Base-by-base conservation (phyloP, 129 eudicot species). In the Lonicera japonica region DNA sequence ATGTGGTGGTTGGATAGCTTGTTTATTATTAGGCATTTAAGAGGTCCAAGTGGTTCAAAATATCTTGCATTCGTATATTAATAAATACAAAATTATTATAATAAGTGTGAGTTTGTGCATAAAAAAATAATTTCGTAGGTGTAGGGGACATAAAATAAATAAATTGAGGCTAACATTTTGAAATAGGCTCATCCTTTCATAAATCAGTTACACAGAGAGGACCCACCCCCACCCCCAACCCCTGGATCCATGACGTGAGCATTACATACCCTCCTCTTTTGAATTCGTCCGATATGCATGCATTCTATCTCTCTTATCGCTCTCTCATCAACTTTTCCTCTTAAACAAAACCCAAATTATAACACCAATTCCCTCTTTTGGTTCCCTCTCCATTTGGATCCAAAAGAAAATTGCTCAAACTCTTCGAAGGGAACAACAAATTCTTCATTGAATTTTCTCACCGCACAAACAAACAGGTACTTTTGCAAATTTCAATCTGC, bases 251-350 rank as follows among this genome's bases (percentile, higher is more conserved):
- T 63, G 22, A 22, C 23, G 20, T 9, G 19, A 55, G 7, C 62
- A 15, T 23, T 10, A 18, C 19, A 29, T 6, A 29, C 36, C 36
- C 36, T 29, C 52, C 63, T 52, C 21, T 21, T 61, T 63, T 16
- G 36, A 46, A 41, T 51, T 53, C n/a, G n/a, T n/a, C 82, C 82
- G 82, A 50, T 40, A 67, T 34, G 56, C 54, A 56, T 63, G 82
- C 77, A 72, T 29, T 38, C 58, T 45, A 47, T 66, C 62, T 53
- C 51, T 73, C 58, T 48, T 46, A 38, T 39, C 57, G 23, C 58
- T 65, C 65, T 65, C 41, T 29, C 38, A 56, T 62, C 68, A 41
- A 38, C 41, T 57, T 53, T 54, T 15, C 68, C 57, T 60, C 15
- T 22, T 40, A 10, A 46, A 54, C 74, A 74, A 74, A 67, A 67